Evolutionary conservation across 2,329 filamentous ascomycete genomes (phyloP).

Genomic region (Scedosporium aurantiacum): DNA sequence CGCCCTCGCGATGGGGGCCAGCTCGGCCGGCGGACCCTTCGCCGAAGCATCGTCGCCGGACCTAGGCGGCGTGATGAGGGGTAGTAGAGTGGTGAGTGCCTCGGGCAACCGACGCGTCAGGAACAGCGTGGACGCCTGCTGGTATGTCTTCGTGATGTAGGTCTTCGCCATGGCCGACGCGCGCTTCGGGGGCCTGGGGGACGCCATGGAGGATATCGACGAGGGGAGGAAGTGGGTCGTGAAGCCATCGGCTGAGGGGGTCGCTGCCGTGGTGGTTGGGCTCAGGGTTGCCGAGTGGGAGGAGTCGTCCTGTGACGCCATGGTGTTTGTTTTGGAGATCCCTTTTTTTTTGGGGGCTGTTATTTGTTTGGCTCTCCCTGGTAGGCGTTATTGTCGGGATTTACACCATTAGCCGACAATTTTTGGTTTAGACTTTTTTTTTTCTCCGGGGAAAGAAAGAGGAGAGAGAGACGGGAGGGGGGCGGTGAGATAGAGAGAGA

Average conservation of each 20-base stretch:
- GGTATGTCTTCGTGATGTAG: conserved; percentile 87
- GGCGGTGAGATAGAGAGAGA: background rate
- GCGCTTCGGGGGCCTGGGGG: conserved; percentile 48
- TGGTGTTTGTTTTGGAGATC: conserved; percentile 14
- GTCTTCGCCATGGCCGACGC: conserved; percentile 74
- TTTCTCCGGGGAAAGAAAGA: background rate
- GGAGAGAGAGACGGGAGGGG: background rate
- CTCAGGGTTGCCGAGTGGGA: conserved; percentile 31
- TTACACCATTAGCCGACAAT: background rate
- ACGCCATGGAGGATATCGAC: conserved; percentile 59
- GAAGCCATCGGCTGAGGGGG: conserved; percentile 26
- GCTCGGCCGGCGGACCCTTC: conserved; percentile 28
- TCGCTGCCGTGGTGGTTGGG: conserved; percentile 27
- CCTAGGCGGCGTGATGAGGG: conserved; percentile 58
- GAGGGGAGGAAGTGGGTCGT: conserved; percentile 45
- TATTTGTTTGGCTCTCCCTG: background rate
- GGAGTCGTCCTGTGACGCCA: conserved; percentile 29
- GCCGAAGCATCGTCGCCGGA: conserved; percentile 18
- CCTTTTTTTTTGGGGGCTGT: background rate
- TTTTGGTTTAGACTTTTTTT: background rate
- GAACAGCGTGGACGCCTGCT: conserved; percentile 87
- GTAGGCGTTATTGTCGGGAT: background rate
- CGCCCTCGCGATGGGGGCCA: conserved; percentile 67
- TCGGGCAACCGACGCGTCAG: conserved; percentile 88
- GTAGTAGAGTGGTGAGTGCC: conserved; percentile 72